phyloP scores from a whole-genome alignment of 441 rosid species.

The Erodium texanum region DNA sequence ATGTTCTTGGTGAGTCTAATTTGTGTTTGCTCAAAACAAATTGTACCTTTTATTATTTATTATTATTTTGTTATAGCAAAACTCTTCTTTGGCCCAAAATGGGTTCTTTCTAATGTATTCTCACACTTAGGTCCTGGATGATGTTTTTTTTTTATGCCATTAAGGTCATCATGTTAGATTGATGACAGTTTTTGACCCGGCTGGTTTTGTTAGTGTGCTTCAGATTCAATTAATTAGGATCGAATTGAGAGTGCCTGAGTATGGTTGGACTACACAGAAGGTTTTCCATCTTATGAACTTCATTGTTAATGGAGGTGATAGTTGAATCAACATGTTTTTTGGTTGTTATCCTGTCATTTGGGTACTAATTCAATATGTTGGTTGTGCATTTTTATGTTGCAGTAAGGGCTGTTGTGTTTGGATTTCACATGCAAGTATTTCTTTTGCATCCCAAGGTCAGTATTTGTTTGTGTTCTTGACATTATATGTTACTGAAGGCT shows the following conservation, averaged over 20 bases:
- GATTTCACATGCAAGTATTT: conserved; percentile 73
- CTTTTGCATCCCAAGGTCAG: conserved; percentile 48
- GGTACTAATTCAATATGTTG: neutral
- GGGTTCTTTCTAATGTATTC: neutral
- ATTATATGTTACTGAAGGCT: neutral
- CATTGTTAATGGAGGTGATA: conserved; percentile 82
- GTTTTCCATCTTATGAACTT: conserved; percentile 94
- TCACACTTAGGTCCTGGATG: neutral
- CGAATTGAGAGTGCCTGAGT: conserved; percentile 83
- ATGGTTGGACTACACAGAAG: conserved; percentile 93
- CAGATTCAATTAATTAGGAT: conserved; percentile 77
- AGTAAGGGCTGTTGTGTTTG: conserved; percentile 52
- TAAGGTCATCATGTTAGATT: neutral
- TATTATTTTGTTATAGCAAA: no score
- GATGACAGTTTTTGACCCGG: neutral
- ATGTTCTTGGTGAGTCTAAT: neutral
- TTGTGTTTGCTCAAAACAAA: neutral
- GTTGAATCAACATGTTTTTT: neutral
- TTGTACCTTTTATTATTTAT: no score
- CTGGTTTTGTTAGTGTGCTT: conserved; percentile 8
- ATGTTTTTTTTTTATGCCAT: neutral
- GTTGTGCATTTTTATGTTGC: conserved; percentile 5
- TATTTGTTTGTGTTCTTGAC: neutral
- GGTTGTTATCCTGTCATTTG: neutral
- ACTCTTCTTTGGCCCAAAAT: neutral